These are phyloP conservation scores for Tillandsia fasciculata DNA, from an alignment of 176 grass and related monocot species.

Conservation along the genomic window DNA sequence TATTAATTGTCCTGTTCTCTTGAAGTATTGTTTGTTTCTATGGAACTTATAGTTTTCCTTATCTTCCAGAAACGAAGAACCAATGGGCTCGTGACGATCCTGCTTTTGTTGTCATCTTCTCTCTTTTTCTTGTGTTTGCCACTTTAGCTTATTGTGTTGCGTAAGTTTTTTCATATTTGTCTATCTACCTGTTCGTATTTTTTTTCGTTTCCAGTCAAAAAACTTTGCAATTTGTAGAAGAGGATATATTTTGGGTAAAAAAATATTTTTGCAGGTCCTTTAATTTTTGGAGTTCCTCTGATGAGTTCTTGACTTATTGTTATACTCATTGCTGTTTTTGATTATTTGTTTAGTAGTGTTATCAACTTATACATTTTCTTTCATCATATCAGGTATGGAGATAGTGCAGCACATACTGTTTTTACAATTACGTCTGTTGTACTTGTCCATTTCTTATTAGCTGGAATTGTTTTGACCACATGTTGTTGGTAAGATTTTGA, in stretches of 20 bases:
- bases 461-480: constrained; percentile 74
- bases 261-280: neutral
- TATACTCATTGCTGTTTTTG: neutral
- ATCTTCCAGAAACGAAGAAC: constrained; percentile 92
- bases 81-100: constrained; percentile 98
- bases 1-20: neutral
- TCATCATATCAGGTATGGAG: constrained; percentile 59
- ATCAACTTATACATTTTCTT: neutral
- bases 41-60: constrained; percentile 5
- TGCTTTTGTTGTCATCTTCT: constrained; percentile 89
- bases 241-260: neutral
- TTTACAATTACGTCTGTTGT: constrained; percentile 72
- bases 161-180: constrained; percentile 35
- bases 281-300: neutral
- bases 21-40: neutral
- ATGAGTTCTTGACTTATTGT: neutral
- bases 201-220: neutral
- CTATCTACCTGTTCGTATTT: neutral
- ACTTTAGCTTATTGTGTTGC: constrained; percentile 82
- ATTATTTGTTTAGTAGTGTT: constrained; percentile 8
- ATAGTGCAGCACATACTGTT: constrained; percentile 55
- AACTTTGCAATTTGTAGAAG: neutral
- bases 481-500: constrained; percentile 67
- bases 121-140: constrained; percentile 84
- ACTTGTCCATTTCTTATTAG: constrained; percentile 76